These are phyloP conservation scores for Magnolia officinalis DNA, from an alignment of 164 flowering plant genomes.

Conservation along the genomic window DNA sequence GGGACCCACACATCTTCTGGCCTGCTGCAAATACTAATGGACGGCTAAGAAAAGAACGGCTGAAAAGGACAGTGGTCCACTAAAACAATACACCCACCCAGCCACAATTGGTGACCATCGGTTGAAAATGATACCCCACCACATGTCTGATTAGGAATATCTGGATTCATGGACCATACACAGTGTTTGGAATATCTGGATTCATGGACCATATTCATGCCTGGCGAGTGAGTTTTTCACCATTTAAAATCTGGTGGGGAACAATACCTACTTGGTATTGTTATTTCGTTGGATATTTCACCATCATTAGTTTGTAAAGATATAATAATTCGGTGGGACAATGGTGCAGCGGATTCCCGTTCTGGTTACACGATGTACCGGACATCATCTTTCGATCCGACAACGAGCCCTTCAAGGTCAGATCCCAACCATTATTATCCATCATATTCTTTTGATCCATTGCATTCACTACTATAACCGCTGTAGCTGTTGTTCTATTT, in stretches of 20 bases:
- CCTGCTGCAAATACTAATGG: too few species aligned
- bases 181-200: neutral
- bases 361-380: slow-evolving; percentile 82
- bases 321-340: too few species aligned
- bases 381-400: slow-evolving; percentile 66
- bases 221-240: too few species aligned
- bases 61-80: too few species aligned
- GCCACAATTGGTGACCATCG: too few species aligned
- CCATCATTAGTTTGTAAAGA: neutral
- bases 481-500: neutral
- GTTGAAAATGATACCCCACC: too few species aligned
- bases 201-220: too few species aligned
- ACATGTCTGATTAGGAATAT: neutral
- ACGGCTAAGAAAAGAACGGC: too few species aligned
- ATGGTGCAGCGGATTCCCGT: slow-evolving; percentile 68
- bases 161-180: neutral
- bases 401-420: slow-evolving; percentile 83
- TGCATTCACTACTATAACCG: neutral
- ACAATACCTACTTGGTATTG: neutral
- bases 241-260: too few species aligned
- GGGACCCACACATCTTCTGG: too few species aligned
- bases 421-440: too few species aligned
- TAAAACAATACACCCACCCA: too few species aligned
- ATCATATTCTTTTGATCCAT: neutral
- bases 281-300: neutral